Conservation (phyloP, 176 grass and related monocot genomes). For the Puya raimondii region DNA sequence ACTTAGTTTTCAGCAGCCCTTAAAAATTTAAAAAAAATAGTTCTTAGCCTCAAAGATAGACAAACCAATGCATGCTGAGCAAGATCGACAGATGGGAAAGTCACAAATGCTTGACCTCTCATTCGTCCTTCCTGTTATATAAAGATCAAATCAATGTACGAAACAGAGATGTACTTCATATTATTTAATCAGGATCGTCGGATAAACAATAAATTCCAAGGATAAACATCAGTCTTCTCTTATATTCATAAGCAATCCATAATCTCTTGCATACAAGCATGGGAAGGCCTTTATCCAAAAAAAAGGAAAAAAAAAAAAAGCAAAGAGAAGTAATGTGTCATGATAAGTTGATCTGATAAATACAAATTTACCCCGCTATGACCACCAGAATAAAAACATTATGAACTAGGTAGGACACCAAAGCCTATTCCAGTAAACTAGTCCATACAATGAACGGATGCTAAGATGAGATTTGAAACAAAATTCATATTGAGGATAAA, state of each 20-base stretch:
- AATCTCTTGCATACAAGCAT: neutral
- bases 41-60: conserved; percentile 14
- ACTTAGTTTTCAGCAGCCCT: neutral
- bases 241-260: neutral
- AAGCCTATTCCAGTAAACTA: neutral
- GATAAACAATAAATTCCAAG: neutral
- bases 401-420: neutral
- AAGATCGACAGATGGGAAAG: conserved; percentile 69
- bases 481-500: no score
- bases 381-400: neutral
- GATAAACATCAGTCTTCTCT: neutral
- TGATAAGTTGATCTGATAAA: neutral
- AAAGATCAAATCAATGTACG: conserved; percentile 18
- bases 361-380: neutral
- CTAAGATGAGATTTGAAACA: no score
- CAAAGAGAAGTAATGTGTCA: neutral
- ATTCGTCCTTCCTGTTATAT: conserved; percentile 69
- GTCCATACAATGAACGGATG: neutral
- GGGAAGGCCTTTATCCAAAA: neutral
- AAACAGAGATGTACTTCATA: conserved; percentile 8
- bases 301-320: neutral
- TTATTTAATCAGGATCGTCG: neutral
- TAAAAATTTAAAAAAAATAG: neutral
- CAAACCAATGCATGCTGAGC: conserved; percentile 64
- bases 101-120: conserved; percentile 93